Conservation (phyloP, 2,329 filamentous ascomycete species). For the Waltergamsia citrina region DNA sequence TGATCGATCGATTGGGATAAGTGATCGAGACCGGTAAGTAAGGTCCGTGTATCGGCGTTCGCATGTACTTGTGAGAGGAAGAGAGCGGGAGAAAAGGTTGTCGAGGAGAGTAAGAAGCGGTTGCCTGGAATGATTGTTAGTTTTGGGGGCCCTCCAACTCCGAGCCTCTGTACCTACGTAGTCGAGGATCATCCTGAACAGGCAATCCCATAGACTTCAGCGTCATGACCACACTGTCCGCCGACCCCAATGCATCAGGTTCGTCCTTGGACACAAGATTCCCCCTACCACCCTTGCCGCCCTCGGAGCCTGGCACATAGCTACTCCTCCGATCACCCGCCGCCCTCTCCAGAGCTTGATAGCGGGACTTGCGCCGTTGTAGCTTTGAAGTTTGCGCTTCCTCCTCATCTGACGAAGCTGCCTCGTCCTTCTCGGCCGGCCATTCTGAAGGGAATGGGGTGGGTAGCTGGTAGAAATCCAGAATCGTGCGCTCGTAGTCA, state of each 20-base stretch:
- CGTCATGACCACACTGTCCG: constrained; percentile 76
- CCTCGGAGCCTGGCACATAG: constrained; percentile 58
- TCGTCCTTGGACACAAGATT: constrained; percentile 86
- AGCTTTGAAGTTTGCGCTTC: constrained; percentile 30
- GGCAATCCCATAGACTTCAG: constrained; percentile 68
- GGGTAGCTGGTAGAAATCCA: constrained; percentile 83
- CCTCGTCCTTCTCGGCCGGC: constrained; percentile 70
- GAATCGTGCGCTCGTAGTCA: constrained; percentile 66
- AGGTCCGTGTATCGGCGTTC: constrained; percentile 69
- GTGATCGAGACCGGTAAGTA: constrained; percentile 74
- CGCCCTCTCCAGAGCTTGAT: constrained; percentile 72
- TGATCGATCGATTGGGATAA: constrained; percentile 91
- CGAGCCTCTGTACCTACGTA: constrained; percentile 46
- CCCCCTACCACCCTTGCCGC: constrained; percentile 55
- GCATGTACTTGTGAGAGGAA: constrained; percentile 91
- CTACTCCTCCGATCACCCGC: constrained; percentile 59
- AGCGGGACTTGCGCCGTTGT: constrained; percentile 63
- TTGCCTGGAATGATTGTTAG: constrained; percentile 48
- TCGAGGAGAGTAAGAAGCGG: constrained; percentile 90
- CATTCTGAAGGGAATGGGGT: constrained; percentile 73
- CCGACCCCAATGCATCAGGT: constrained; percentile 79
- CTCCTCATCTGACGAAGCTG: constrained; percentile 49
- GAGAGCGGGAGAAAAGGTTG: constrained; percentile 83
- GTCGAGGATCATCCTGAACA: constrained; percentile 71
- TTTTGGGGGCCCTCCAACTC: neutral